A percentile compares a stretch with the other conserved stretches of the same genome.
Conservation (phyloP, 345 rosid species). For the Toxicodendron radicans region DNA sequence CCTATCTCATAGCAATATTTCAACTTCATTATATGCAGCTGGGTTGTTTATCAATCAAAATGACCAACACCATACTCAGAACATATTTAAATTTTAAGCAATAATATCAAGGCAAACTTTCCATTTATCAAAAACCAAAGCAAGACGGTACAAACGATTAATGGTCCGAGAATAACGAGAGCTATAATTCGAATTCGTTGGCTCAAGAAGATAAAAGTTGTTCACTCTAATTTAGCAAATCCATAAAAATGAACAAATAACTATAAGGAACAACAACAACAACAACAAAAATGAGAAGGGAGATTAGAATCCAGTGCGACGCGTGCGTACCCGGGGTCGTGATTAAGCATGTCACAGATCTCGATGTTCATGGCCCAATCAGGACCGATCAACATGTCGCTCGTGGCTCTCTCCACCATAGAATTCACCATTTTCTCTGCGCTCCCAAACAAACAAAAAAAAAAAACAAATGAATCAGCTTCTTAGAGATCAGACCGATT, state of each 20-base stretch:
- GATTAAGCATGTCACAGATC: slow-evolving; percentile 99
- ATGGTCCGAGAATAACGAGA: no score
- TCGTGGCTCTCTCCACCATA: slow-evolving; percentile 98
- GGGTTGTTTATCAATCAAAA: background rate
- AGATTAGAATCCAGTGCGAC: slow-evolving; percentile 18
- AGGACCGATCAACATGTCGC: slow-evolving; percentile 98
- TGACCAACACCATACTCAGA: background rate
- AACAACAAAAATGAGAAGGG: background rate
- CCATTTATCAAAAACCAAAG: slow-evolving; percentile 3
- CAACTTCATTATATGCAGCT: background rate
- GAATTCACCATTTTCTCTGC: slow-evolving; percentile 90
- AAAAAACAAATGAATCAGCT: slow-evolving; percentile 12
- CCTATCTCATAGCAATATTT: background rate
- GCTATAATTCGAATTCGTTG: background rate
- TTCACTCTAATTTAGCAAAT: background rate
- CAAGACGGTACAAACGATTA: background rate
- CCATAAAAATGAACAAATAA: background rate
- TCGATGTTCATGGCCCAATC: slow-evolving; percentile 99
- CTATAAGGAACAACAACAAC: background rate
- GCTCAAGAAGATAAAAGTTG: background rate
- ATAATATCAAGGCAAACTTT: slow-evolving; percentile 8
- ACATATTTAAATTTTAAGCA: background rate
- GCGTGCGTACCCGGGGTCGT: slow-evolving; percentile 76
- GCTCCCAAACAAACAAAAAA: slow-evolving; percentile 23
- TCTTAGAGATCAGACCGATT: slow-evolving; percentile 13